Conservation (phyloP, 192 early-diverging fungal genomes). For the Coemansia furcata region DNA sequence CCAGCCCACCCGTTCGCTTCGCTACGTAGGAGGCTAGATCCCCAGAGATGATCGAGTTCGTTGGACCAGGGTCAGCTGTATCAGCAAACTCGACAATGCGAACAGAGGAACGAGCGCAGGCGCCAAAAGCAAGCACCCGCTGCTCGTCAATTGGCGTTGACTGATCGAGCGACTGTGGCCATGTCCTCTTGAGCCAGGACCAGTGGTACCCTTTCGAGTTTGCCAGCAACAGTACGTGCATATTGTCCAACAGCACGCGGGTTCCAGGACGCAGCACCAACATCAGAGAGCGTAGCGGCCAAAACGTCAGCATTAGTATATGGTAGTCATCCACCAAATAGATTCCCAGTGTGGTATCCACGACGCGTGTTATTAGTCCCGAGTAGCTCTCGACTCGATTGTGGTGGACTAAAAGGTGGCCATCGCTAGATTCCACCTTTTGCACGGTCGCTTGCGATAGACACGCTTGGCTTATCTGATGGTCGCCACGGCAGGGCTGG, state of each 20-base stretch:
- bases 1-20: constrained; percentile 12
- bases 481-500: background rate
- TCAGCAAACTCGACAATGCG: constrained; percentile 23
- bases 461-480: background rate
- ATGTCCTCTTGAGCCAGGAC: constrained; percentile 27
- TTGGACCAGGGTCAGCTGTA: background rate
- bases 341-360: constrained; percentile 34
- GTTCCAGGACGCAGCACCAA: constrained; percentile 34
- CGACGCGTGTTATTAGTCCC: constrained; percentile 28
- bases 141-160: background rate
- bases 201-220: constrained; percentile 32
- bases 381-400: constrained; percentile 38
- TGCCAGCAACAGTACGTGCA: constrained; percentile 29
- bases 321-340: constrained; percentile 39
- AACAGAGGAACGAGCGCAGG: constrained; percentile 33
- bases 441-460: background rate
- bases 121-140: constrained; percentile 29
- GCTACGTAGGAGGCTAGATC: constrained; percentile 5
- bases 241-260: constrained; percentile 30
- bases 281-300: constrained; percentile 30
- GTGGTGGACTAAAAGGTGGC: constrained; percentile 17
- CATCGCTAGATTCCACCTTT: background rate
- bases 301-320: constrained; percentile 31
- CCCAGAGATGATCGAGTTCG: background rate
- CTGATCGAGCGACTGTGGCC: background rate